These are phyloP conservation scores for Pogostemon cablin DNA, from an alignment of 257 asterid genomes.

Conservation along the genomic window DNA sequence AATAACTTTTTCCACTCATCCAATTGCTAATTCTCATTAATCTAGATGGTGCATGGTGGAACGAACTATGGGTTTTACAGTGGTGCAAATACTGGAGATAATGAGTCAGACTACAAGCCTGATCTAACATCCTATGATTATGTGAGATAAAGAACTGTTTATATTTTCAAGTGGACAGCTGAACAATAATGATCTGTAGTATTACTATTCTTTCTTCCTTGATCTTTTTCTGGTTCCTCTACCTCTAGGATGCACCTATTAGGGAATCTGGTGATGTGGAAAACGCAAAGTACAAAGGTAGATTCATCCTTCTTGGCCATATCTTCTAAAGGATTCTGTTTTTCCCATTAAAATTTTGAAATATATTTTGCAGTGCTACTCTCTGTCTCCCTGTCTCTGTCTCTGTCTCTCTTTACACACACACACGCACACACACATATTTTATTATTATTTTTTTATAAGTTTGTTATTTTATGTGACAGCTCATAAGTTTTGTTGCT, in stretches of 20 bases:
- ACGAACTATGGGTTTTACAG: constrained; percentile 91
- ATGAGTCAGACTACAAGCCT: constrained; percentile 77
- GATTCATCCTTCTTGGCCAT: neutral
- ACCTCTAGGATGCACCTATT: constrained; percentile 89
- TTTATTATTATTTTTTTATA: too few species aligned
- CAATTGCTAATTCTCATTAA: constrained; percentile 25
- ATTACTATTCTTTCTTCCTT: constrained; percentile 34
- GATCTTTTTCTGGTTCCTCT: constrained; percentile 16
- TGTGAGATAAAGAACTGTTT: constrained; percentile 49
- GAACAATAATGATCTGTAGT: constrained; percentile 28
- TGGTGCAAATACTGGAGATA: constrained; percentile 89
- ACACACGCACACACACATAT: too few species aligned
- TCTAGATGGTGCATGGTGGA: constrained; percentile 97
- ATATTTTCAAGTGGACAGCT: neutral
- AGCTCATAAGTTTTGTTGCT: too few species aligned
- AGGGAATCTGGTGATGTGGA: constrained; percentile 92
- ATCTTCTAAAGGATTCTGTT: neutral
- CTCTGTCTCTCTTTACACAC: too few species aligned
- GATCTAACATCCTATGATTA: constrained; percentile 98
- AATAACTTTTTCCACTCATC: constrained; percentile 25
- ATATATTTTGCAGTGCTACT: neutral
- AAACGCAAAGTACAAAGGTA: constrained; percentile 83
- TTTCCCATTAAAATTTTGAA: neutral
- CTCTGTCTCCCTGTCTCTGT: too few species aligned
- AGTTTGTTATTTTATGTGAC: too few species aligned